Percentiles rank a stretch among this genome's conserved stretches.
phyloP scores from a whole-genome alignment of 768 basidiomycete genomes.

The Pholiota microspora region DNA sequence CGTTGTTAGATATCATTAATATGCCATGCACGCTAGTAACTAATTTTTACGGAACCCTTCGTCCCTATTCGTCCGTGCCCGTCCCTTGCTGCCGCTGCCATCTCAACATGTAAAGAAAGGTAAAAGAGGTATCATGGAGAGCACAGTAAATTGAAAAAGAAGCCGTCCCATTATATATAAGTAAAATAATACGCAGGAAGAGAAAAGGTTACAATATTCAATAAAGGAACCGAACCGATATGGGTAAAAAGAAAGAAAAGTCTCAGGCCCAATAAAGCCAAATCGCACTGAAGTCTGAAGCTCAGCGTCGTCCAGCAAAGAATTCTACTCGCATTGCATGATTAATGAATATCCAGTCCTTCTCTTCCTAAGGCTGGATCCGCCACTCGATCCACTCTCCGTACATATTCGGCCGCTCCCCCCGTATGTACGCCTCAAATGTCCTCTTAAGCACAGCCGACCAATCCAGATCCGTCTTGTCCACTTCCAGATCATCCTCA shows the following conservation, averaged over 20 bases:
- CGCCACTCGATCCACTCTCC: conserved; percentile 66
- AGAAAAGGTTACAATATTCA: neutral
- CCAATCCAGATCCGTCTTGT: conserved; percentile 84
- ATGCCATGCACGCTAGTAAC: neutral
- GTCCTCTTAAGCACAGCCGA: conserved; percentile 87
- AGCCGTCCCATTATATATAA: neutral
- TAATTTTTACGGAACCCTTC: neutral
- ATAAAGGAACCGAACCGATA: neutral
- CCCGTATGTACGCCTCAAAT: conserved; percentile 88
- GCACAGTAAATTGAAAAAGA: neutral
- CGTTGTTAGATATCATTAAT: too few relatives aligned
- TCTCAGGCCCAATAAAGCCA: neutral
- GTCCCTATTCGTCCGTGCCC: neutral
- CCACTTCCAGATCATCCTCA: conserved; percentile 44
- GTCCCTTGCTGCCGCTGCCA: too few relatives aligned
- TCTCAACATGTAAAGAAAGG: neutral
- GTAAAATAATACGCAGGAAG: neutral
- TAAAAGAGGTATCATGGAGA: neutral
- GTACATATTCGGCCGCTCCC: conserved; percentile 91
- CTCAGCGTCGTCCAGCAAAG: neutral
- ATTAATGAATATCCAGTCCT: neutral
- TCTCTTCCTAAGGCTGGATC: neutral
- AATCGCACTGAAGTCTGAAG: neutral
- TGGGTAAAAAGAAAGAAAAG: neutral
- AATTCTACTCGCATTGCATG: neutral